phyloP scores from a whole-genome alignment of 2,329 filamentous ascomycete genomes.

The Colletotrichum aenigma region DNA sequence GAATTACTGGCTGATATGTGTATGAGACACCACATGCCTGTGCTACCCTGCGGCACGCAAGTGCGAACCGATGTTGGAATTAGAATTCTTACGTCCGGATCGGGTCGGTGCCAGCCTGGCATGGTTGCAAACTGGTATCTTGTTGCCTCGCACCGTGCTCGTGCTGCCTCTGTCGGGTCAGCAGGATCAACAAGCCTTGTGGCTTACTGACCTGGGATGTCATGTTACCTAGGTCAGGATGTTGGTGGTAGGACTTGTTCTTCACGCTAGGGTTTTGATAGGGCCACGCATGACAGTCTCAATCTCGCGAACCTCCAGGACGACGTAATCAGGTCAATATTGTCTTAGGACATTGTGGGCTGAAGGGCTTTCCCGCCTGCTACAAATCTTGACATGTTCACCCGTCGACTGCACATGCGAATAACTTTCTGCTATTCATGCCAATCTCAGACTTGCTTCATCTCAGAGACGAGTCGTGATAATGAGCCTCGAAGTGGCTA shows the following conservation, averaged over 20 bases:
- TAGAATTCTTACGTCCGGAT: background rate
- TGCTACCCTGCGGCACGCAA: background rate
- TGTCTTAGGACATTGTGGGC: background rate
- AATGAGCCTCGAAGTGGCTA: background rate
- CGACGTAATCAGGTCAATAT: background rate
- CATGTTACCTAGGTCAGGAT: background rate
- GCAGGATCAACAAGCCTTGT: background rate
- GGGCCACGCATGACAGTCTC: background rate
- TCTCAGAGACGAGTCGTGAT: background rate
- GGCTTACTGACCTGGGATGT: background rate
- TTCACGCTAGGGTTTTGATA: background rate
- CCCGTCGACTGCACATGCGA: background rate
- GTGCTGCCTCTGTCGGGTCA: background rate
- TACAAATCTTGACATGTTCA: background rate
- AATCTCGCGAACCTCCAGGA: background rate
- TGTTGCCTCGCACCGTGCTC: background rate
- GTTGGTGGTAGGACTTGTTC: background rate
- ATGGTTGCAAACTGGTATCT: background rate
- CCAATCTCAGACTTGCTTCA: background rate
- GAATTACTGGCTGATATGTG: background rate
- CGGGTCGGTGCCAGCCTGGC: background rate
- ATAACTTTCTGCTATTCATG: background rate
- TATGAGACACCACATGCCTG: conserved; percentile 16
- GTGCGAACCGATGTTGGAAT: background rate
- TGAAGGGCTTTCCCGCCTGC: accelerated